Base-by-base conservation (phyloP, 2,329 filamentous ascomycete genomes). In the Colletotrichum neosansevieriae region DNA sequence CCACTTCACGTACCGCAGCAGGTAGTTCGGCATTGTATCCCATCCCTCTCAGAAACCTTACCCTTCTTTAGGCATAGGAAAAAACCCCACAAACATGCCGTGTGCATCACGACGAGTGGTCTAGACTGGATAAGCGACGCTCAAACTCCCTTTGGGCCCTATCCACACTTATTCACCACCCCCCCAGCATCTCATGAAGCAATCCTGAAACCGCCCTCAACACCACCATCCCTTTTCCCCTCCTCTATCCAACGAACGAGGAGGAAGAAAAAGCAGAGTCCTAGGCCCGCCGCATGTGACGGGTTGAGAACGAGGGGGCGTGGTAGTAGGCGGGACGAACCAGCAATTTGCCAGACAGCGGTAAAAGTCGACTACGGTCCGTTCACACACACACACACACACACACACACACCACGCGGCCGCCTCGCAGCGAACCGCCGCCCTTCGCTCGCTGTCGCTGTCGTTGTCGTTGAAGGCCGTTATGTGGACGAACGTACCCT, bases 141-240 rank as follows among this genome's bases (percentile, higher is more conserved):
- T 66, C 49, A 54, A 49, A 49, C 58, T 50, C 47, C 40, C 15
- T 67, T 57, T 50, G 49, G 34, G 57, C 58, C 40, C 45, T 47
- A 53, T 58, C 53, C 60, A 54, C 47, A 13, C 53, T 59, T 59
- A 65, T 66, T 57, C 63, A 57, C 56, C 61, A 66, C 61, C 70
- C 71, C 69, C 70, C 70, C 67, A 51, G 72, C 71, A 70, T 61
- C 64, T 73, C 72, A 72, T 82, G 79, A 82, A 79, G 79, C 80
- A 81, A 73, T 76, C 73, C 76, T 82, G 80, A 81, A 82, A 82
- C 79, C 66, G 69, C 58, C 70, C 66, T 47, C 70, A 62, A 50
- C 54, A 57, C 45, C 53, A 62, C 24, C 49, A 44, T 24, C 13
- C 47, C 9, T 50, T 50, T 50, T n/a, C 15, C 13, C 2, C n/a